These are phyloP conservation scores for Calonectria pauciramosa DNA, from an alignment of 2,329 filamentous ascomycete species.

Conservation along the genomic window DNA sequence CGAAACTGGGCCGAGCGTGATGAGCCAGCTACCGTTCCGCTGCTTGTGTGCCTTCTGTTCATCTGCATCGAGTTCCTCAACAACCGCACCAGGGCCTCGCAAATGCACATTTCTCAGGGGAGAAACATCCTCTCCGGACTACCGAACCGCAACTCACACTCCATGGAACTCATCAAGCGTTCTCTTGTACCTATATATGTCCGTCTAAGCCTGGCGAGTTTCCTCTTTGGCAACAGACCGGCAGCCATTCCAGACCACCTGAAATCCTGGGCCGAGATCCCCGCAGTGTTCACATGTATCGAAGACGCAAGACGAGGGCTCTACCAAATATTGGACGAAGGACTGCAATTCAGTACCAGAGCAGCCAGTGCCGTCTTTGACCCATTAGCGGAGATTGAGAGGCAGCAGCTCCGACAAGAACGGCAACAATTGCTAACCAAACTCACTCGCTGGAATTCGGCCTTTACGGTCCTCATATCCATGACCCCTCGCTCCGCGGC, in stretches of 20 bases:
- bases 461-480: slow-evolving; percentile 48
- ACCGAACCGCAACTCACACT: slow-evolving; percentile 41
- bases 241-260: slow-evolving; percentile 53
- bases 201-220: slow-evolving; percentile 56
- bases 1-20: slow-evolving; percentile 51
- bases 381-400: slow-evolving; percentile 39
- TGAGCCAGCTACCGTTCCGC: slow-evolving; percentile 47
- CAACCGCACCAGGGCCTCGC: slow-evolving; percentile 60
- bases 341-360: slow-evolving; percentile 52
- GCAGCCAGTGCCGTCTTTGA: slow-evolving; percentile 45
- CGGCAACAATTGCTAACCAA: slow-evolving; percentile 51
- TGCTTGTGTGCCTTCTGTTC: slow-evolving; percentile 65
- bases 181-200: slow-evolving; percentile 60
- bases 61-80: slow-evolving; percentile 69
- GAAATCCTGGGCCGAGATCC: slow-evolving; percentile 48
- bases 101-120: slow-evolving; percentile 60
- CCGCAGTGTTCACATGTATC: slow-evolving; percentile 51
- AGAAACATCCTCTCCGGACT: slow-evolving; percentile 56
- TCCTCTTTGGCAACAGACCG: slow-evolving; percentile 56
- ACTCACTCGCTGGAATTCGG: slow-evolving; percentile 47
- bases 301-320: slow-evolving; percentile 49
- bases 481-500: slow-evolving; percentile 36
- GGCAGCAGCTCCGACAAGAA: slow-evolving; percentile 44
- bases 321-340: slow-evolving; percentile 57
- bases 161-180: slow-evolving; percentile 55